A percentile compares a stretch with the other conserved stretches of the same genome.
phyloP scores from a whole-genome alignment of 352 stramenopile genomes.

The Pythium aphanidermatum region DNA sequence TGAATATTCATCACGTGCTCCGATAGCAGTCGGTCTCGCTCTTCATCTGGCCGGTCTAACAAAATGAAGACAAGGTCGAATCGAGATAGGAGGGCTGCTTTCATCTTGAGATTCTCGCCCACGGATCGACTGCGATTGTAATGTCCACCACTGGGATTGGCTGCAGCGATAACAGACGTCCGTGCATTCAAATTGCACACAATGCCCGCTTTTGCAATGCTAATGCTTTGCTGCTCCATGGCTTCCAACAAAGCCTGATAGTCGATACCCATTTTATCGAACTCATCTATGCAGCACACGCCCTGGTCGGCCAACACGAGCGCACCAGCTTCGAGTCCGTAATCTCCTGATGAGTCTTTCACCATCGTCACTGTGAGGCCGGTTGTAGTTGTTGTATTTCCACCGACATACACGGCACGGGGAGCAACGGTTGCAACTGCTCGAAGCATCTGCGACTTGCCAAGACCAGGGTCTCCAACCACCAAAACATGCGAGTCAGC shows the following conservation, averaged over 20 bases:
- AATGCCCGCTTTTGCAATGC: constrained; percentile 68
- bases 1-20: constrained; percentile 92
- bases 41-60: constrained; percentile 84
- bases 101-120: constrained; percentile 93
- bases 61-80: constrained; percentile 97
- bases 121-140: constrained; percentile 93
- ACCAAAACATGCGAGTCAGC: constrained; percentile 91
- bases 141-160: constrained; percentile 92
- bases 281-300: constrained; percentile 95
- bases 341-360: constrained; percentile 86
- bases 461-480: constrained; percentile 91
- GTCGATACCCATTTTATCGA: constrained; percentile 93
- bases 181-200: constrained; percentile 89
- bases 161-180: constrained; percentile 92
- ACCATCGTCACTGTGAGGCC: constrained; percentile 92
- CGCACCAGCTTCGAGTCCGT: constrained; percentile 81
- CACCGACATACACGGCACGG: constrained; percentile 92
- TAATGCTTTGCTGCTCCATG: constrained; percentile 98
- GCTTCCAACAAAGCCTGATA: constrained; percentile 88
- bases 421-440: constrained; percentile 79
- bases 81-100: constrained; percentile 86
- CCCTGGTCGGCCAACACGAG: constrained; percentile 88
- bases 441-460: constrained; percentile 91
- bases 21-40: constrained; percentile 88
- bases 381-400: constrained; percentile 90